phyloP scores from a whole-genome alignment of 2,329 filamentous ascomycete genomes.

The Fusarium sp. region DNA sequence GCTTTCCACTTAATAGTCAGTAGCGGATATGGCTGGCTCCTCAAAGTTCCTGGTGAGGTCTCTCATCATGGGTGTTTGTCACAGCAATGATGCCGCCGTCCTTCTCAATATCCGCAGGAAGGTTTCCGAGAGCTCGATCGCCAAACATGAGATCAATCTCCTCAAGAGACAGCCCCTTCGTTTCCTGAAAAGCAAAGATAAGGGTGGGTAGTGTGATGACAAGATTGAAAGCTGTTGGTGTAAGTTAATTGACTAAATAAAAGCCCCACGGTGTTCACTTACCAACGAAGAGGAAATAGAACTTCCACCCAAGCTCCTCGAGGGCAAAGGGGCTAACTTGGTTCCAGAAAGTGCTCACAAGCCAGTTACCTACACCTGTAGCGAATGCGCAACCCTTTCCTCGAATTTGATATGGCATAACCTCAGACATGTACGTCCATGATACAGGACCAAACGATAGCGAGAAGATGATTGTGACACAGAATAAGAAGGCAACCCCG shows the following conservation, averaged over 20 bases:
- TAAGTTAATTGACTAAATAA: slow-evolving; percentile 46
- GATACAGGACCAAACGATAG: slow-evolving; percentile 60
- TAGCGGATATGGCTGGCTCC: not conserved
- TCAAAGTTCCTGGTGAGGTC: not conserved
- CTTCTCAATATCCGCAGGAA: slow-evolving; percentile 40
- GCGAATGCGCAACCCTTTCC: slow-evolving; percentile 38
- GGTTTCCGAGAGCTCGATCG: slow-evolving; percentile 45
- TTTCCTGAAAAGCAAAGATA: slow-evolving; percentile 61
- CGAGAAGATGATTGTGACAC: slow-evolving; percentile 60
- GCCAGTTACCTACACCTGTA: slow-evolving; percentile 40
- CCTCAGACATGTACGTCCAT: slow-evolving; percentile 69
- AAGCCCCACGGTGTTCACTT: slow-evolving; percentile 40
- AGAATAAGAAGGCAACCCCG: slow-evolving; percentile 68
- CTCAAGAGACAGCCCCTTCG: slow-evolving; percentile 59
- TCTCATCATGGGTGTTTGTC: slow-evolving; percentile 25
- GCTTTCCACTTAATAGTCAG: too few species aligned
- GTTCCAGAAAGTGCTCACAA: slow-evolving; percentile 57
- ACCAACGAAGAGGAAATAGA: slow-evolving; percentile 49
- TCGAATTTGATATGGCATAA: slow-evolving; percentile 70
- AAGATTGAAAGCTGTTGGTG: slow-evolving; percentile 43
- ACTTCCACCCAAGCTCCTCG: slow-evolving; percentile 47
- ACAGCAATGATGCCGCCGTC: slow-evolving; percentile 14
- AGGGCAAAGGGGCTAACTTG: slow-evolving; percentile 64
- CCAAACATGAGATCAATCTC: slow-evolving; percentile 63
- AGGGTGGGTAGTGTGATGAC: slow-evolving; percentile 50